Percentiles rank a stretch among this genome's conserved stretches.
Conservation (phyloP, 176 grass and related monocot species). For the Aegilops speltoides region DNA sequence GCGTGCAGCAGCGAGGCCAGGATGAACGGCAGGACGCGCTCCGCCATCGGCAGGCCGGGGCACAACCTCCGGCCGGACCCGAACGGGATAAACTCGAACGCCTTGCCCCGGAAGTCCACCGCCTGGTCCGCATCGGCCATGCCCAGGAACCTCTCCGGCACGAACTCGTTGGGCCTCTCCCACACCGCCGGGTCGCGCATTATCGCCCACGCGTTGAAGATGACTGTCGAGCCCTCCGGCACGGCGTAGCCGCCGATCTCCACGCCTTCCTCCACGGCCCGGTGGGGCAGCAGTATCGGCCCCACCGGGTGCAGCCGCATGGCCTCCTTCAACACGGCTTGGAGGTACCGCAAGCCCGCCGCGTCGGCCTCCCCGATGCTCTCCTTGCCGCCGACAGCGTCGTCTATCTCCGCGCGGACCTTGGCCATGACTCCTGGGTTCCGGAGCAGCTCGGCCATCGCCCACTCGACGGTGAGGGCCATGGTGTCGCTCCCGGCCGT, state of each 20-base stretch:
- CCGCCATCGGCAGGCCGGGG: constrained; percentile 30
- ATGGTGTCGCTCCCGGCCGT: background rate
- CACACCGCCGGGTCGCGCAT: constrained; percentile 23
- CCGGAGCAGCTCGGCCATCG: background rate
- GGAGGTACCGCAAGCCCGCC: background rate
- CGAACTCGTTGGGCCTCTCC: constrained; percentile 21
- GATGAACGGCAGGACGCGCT: constrained; percentile 1
- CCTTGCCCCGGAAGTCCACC: constrained; percentile 10
- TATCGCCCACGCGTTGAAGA: background rate
- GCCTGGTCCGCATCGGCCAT: background rate
- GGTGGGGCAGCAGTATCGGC: background rate
- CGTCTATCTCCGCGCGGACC: background rate
- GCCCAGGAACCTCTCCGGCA: constrained; percentile 36
- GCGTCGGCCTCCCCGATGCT: background rate
- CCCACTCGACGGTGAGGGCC: background rate
- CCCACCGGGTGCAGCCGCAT: background rate
- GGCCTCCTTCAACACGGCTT: background rate
- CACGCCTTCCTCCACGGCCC: background rate
- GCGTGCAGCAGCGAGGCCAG: constrained; percentile 16
- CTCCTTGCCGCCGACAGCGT: background rate
- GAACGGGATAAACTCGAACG: constrained; percentile 23
- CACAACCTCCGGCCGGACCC: constrained; percentile 25
- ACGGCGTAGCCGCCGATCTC: background rate
- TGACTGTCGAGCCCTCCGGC: background rate
- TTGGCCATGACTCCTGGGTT: background rate